Evolutionary conservation across 106 monocot genomes (phyloP).

Genomic region (Apostasia shenzhenica): DNA sequence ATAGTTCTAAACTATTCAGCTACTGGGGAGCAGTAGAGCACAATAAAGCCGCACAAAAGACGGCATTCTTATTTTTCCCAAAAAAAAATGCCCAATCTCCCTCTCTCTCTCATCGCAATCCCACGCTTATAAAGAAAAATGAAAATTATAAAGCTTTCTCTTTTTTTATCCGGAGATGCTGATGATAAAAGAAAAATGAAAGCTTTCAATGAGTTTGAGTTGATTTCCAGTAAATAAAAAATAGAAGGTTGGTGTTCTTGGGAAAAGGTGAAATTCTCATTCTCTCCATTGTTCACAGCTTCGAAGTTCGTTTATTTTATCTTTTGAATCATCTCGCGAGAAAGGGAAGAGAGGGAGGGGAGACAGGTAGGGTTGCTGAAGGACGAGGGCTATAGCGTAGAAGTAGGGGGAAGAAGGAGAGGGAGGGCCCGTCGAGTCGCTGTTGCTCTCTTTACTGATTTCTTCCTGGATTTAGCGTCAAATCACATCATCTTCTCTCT

Average conservation of each 20-base stretch:
- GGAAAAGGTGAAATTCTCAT: slow-evolving; percentile 2
- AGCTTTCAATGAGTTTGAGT: too few species aligned
- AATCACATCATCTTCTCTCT: slow-evolving; percentile 5
- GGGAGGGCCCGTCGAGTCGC: slow-evolving; percentile 4
- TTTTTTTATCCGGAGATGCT: too few species aligned
- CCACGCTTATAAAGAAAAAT: too few species aligned
- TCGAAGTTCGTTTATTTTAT: neutral
- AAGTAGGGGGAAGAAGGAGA: slow-evolving; percentile 1
- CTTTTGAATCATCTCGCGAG: neutral
- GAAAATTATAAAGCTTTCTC: too few species aligned
- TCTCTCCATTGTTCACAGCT: neutral
- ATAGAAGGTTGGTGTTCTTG: neutral
- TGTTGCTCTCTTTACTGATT: neutral
- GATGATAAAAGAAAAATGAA: too few species aligned
- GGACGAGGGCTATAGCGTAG: slow-evolving; percentile 1
- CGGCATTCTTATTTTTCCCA: too few species aligned
- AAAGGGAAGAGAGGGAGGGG: neutral
- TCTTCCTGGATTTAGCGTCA: slow-evolving; percentile 9
- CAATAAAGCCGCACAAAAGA: too few species aligned
- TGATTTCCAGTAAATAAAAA: neutral
- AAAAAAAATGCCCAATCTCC: too few species aligned
- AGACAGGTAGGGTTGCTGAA: neutral
- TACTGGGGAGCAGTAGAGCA: too few species aligned
- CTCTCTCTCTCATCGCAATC: too few species aligned
- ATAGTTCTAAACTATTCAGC: too few species aligned